Base-by-base conservation (phyloP, 441 rosid genomes). In the Arabidopsis hybrid region DNA sequence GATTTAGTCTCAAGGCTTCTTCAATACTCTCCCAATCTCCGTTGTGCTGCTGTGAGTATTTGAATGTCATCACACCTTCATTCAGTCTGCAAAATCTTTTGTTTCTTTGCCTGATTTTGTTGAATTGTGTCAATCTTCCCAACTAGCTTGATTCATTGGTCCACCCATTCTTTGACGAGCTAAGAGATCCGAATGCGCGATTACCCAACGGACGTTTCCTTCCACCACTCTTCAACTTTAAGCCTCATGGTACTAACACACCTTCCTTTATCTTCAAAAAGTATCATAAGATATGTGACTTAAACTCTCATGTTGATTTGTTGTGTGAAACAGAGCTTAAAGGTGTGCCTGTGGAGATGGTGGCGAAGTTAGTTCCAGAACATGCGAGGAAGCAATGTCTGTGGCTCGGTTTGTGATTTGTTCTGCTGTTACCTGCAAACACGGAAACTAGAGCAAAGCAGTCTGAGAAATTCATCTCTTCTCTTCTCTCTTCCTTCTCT, bases 11-110 rank as follows among this genome's bases (percentile, higher is more conserved):
- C 99, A 13, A 85, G 99, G 72, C 82, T 94, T 50, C 82, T 94
- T 79, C 99, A 92, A 49, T 94, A 94, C 83, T 94, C 99, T 63
- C 99, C 99, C 11, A 94, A 84, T 81, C 99, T 94, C 61, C 89
- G 99, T 43, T 80, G 95, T 79, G 77, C 91, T 59, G 95, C 99
- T 71, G 99, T 92, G 79, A 88, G 99, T 86, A 57, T 58, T 36
- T 49, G 13, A 47, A 21, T 32, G 16, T 67, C 47, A 40, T 64
- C 71, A 60, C 29, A 58, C 16, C 11, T 61, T 29, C 7, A 7
- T 57, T 38, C 29, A 45, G 31, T 21, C 45, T 68, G 38, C 46
- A 53, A 18, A 18, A 6, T 58, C 8, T n/a, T 49, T 73, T 2
- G 45, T 47, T 34, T 45, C 31, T 3, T 50, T 79, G 5, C 29